Evolutionary conservation across 75 land plant species (phyloP), one percentile per base, ranked within the genome.

Genomic region (Selaginella tamariscina): DNA sequence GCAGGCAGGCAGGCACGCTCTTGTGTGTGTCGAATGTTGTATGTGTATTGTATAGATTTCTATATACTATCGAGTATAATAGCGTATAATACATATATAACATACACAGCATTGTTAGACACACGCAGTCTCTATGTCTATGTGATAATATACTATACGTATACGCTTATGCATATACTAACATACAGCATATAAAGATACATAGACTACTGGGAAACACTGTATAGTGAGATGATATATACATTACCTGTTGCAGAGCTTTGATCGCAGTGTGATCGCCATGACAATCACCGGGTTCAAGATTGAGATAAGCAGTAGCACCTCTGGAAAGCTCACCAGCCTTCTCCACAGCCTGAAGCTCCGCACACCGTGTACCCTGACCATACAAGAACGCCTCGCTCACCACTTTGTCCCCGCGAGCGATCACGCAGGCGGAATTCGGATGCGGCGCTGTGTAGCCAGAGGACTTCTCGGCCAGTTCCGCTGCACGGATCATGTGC

Each of bases 371-470:
- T 20, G 64, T 68, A 8, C 98, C 98, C 75, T 89, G 91, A 2
- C 77, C 95, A 65, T 85, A 89, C 39, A 93, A 65, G 29, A 77
- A 89, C 0, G 87, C 98, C 64, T 89, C 84, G 0, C 95, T 95
- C 32, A 85, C 90, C 55, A 92, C 80, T 1, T 64, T 67, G n/a
- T 65, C 33, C 20, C 73, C 73, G 28, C 70, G 64, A 20, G 82
- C 86, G 22, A 94, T 79, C 21, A 94, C 79, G 75, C 98, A 94
- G 24, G 88, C 98, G 56, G 82, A 82, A 66, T 94, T 94, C 9
- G 98, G 96, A 70, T 94, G 98, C 2, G 98, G 96, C 0, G 96
- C 75, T 0, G 90, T 83, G 68, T 79, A 69, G 5, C 98, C 98
- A 2, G 96, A 88, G 0, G 98, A 94, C 15, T 56, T 79, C 64